A percentile compares a stretch with the other conserved stretches of the same genome.
Conservation (phyloP, 2,329 filamentous ascomycete species). For the Colletotrichum euphorbiae region DNA sequence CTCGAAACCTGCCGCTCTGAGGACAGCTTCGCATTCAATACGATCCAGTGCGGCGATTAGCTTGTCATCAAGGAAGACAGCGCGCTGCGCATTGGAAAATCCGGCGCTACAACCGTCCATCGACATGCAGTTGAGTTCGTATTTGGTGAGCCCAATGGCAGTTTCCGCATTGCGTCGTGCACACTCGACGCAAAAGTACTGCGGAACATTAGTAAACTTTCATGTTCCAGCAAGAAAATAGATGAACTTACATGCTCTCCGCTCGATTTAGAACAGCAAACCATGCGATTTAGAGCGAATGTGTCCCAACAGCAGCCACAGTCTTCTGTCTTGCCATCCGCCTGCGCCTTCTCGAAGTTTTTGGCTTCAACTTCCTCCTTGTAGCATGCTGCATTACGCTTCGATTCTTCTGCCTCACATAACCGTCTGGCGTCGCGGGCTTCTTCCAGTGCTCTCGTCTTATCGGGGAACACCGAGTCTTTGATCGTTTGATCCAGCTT, state of each 20-base stretch:
- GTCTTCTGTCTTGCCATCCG: conserved; percentile 68
- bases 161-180: conserved; percentile 73
- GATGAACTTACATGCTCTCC: conserved; percentile 59
- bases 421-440: conserved; percentile 52
- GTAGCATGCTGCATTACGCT: conserved; percentile 42
- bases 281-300: conserved; percentile 73
- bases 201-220: neutral
- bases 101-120: conserved; percentile 71
- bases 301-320: conserved; percentile 81
- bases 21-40: conserved; percentile 76
- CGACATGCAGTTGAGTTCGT: conserved; percentile 78
- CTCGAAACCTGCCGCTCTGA: conserved; percentile 77
- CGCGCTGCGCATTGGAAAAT: conserved; percentile 68
- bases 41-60: conserved; percentile 72
- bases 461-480: conserved; percentile 1
- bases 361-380: conserved; percentile 51
- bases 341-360: conserved; percentile 57
- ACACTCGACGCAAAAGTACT: conserved; percentile 78
- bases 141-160: conserved; percentile 76
- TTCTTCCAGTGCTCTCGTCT: conserved; percentile 53
- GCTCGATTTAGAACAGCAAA: conserved; percentile 70
- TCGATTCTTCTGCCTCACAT: conserved; percentile 43
- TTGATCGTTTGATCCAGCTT: conserved; percentile 42
- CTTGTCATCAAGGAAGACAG: conserved; percentile 68
- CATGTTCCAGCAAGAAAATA: neutral